A percentile compares a stretch with the other conserved stretches of the same genome.
phyloP scores from a whole-genome alignment of 129 eudicot genomes.

The Tanacetum coccineum region DNA sequence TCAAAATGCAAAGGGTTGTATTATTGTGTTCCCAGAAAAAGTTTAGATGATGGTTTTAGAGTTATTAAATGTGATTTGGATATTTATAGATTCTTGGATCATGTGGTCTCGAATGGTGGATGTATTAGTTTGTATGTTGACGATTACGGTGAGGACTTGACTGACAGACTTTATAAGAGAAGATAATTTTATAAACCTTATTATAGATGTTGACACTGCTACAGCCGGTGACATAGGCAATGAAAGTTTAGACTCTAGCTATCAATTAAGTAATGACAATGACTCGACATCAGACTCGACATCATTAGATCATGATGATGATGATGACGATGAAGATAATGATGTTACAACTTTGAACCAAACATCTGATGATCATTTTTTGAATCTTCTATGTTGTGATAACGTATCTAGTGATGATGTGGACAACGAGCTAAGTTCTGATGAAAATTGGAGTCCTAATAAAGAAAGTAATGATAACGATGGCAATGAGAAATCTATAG shows the following conservation, averaged over 20 bases:
- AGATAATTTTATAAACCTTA: not conserved
- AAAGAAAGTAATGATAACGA: too few relatives aligned
- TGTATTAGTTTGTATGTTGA: slow-evolving; percentile 6
- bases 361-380: not conserved
- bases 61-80: slow-evolving; percentile 11
- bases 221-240: not conserved
- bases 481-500: too few relatives aligned
- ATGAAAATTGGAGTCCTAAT: too few relatives aligned
- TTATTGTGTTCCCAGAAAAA: slow-evolving; percentile 5
- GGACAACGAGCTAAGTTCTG: not conserved
- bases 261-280: not conserved
- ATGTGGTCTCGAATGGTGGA: not conserved
- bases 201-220: not conserved
- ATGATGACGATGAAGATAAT: not conserved
- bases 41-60: not conserved
- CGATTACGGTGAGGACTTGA: not conserved
- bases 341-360: not conserved
- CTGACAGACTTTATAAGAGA: not conserved
- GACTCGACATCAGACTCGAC: not conserved
- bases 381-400: not conserved
- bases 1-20: slow-evolving; percentile 13
- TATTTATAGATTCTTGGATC: slow-evolving; percentile 16
- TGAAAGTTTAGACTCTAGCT: not conserved
- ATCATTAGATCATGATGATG: not conserved
- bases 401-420: not conserved